Conservation (phyloP, 768 basidiomycete species). For the Favolaschia claudopus region DNA sequence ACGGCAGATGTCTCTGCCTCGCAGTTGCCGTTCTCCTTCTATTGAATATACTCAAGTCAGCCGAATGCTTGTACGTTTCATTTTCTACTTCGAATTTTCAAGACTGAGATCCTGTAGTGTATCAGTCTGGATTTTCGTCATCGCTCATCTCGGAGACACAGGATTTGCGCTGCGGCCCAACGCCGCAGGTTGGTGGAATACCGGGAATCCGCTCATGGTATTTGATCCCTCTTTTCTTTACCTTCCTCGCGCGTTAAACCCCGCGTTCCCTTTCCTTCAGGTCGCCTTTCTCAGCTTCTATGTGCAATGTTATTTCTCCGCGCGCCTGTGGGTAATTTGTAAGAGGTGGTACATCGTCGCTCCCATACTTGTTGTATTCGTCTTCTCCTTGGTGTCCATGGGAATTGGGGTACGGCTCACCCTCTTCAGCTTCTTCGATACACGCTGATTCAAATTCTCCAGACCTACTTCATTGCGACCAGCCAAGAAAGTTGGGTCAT, state of each 20-base stretch:
- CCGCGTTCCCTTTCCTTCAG: not conserved
- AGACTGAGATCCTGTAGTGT: conserved; percentile 3
- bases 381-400: not conserved
- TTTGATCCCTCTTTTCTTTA: not conserved
- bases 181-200: not conserved
- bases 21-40: not conserved
- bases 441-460: not conserved
- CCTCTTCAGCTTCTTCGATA: not conserved
- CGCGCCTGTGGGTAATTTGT: not conserved
- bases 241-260: not conserved
- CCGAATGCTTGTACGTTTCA: conserved; percentile 4
- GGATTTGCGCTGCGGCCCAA: not conserved
- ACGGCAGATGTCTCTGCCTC: not conserved
- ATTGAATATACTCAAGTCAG: conserved; percentile 8
- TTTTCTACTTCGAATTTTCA: not conserved
- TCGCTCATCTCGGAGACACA: conserved; percentile 4
- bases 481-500: not conserved
- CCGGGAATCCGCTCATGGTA: conserved; percentile 18
- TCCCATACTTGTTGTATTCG: not conserved
- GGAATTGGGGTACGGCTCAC: not conserved
- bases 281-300: not conserved
- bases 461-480: conserved; percentile 19
- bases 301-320: not conserved
- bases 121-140: conserved; percentile 8
- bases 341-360: not conserved